Evolutionary conservation across 495 filamentous ascomycete genomes (phyloP).

Genomic region (Evernia prunastri): DNA sequence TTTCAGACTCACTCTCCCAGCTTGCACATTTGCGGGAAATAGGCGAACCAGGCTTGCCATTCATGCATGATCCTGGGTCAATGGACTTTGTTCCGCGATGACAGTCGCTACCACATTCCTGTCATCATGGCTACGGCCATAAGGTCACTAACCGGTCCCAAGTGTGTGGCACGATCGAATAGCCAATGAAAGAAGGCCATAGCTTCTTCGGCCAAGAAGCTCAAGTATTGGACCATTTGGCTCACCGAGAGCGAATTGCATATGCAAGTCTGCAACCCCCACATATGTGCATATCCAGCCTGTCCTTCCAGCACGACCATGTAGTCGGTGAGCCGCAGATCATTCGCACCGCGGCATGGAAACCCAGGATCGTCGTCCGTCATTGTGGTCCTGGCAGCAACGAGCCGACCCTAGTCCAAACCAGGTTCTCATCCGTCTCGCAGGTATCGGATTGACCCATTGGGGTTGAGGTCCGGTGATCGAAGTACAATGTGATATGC

Average conservation of each 20-base stretch:
- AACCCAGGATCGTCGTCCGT: not conserved
- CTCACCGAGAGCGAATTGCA: not conserved
- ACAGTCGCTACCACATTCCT: not conserved
- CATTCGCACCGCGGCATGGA: not conserved
- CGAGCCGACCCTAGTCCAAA: not conserved
- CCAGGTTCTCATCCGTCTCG: not conserved
- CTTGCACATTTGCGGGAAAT: no score
- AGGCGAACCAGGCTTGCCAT: not conserved
- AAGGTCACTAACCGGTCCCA: no score
- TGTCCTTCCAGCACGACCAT: not conserved
- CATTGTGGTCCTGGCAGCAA: not conserved
- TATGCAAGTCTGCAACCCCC: not conserved
- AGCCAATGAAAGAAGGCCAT: not conserved
- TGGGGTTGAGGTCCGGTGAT: no score
- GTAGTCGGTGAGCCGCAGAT: not conserved
- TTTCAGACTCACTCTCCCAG: no score
- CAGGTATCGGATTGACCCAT: not conserved
- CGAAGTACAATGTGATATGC: not conserved
- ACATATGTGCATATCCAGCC: not conserved
- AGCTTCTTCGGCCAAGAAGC: not conserved
- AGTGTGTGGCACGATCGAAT: no score
- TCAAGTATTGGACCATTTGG: not conserved
- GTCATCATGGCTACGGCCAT: not conserved
- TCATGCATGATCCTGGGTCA: not conserved
- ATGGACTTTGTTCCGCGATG: not conserved